A percentile compares a stretch with the other conserved stretches of the same genome.
These are phyloP conservation scores for Phytopythium aichiense DNA, from an alignment of 352 stramenopile species.

Conservation along the genomic window DNA sequence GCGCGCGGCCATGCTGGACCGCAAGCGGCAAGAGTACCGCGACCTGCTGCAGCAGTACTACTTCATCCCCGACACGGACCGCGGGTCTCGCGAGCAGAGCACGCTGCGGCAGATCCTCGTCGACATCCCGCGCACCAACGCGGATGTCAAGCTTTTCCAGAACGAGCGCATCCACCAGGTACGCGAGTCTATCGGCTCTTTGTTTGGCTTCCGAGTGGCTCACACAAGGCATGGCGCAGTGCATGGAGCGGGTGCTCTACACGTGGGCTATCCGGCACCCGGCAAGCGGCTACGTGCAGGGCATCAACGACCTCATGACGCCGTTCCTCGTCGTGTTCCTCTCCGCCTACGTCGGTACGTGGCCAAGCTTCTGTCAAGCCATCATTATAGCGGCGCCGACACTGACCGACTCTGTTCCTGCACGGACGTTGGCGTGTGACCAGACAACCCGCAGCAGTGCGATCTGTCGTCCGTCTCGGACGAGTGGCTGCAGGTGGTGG, in stretches of 20 bases:
- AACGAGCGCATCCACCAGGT: constrained; percentile 91
- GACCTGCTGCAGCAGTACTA: constrained; percentile 96
- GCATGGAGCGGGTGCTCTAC: constrained; percentile 97
- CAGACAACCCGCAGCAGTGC: constrained; percentile 71
- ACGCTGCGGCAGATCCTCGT: constrained; percentile 96
- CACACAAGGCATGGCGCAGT: constrained; percentile 22
- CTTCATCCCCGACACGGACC: constrained; percentile 94
- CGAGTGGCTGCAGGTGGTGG: constrained; percentile 78
- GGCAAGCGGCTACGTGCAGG: constrained; percentile 98
- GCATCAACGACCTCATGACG: constrained; percentile 99
- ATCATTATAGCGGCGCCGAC: background rate
- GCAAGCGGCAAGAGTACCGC: constrained; percentile 96
- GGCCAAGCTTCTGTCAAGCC: background rate
- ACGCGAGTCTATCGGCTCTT: background rate
- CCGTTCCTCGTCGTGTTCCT: constrained; percentile 98
- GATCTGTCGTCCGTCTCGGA: constrained; percentile 68
- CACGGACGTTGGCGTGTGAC: background rate
- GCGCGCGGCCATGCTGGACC: constrained; percentile 85
- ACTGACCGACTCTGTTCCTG: constrained; percentile 2
- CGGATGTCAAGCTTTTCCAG: constrained; percentile 96
- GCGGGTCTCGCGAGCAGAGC: constrained; percentile 94
- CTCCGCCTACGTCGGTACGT: constrained; percentile 66
- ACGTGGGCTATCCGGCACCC: constrained; percentile 99
- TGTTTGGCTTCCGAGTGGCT: background rate
- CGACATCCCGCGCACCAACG: constrained; percentile 98